Evolutionary conservation across 2,329 filamentous ascomycete species (phyloP).

Genomic region (Pestalotiopsis sp.): DNA sequence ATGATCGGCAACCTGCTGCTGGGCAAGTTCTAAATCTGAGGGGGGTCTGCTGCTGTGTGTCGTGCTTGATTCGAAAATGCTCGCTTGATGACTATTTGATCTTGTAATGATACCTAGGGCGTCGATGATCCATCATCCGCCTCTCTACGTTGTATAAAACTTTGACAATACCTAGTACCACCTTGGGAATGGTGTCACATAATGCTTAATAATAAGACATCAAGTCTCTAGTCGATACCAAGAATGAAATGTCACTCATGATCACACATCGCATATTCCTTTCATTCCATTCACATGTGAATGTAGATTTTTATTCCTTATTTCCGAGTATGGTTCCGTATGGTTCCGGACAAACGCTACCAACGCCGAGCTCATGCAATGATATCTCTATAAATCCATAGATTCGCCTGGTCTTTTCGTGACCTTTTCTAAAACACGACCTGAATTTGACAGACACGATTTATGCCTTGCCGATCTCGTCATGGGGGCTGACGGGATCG

Average conservation of each 20-base stretch:
- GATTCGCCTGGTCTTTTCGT: not conserved
- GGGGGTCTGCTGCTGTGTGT: not conserved
- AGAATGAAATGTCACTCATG: not conserved
- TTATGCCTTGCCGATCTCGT: not conserved
- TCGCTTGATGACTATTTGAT: not conserved
- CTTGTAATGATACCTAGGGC: not conserved
- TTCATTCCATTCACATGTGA: not conserved
- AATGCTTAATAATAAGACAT: not conserved
- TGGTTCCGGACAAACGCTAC: not conserved
- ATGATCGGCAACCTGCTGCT: slow-evolving; percentile 72
- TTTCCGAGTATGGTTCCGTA: not conserved
- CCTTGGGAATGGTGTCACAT: not conserved
- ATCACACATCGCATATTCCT: too few relatives aligned
- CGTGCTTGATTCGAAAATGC: not conserved
- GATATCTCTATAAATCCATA: not conserved
- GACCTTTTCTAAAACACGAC: not conserved
- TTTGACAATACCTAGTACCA: not conserved
- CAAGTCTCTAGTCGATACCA: not conserved
- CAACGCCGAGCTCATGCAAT: slow-evolving; percentile 14
- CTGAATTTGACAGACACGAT: not conserved
- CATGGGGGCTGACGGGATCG: not conserved
- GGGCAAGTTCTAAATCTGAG: slow-evolving; percentile 61
- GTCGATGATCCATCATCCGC: not conserved
- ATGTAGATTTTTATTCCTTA: not conserved
- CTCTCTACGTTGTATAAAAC: not conserved